Conservation (phyloP, 192 early-diverging fungal species). For the Coemansia sp. region DNA sequence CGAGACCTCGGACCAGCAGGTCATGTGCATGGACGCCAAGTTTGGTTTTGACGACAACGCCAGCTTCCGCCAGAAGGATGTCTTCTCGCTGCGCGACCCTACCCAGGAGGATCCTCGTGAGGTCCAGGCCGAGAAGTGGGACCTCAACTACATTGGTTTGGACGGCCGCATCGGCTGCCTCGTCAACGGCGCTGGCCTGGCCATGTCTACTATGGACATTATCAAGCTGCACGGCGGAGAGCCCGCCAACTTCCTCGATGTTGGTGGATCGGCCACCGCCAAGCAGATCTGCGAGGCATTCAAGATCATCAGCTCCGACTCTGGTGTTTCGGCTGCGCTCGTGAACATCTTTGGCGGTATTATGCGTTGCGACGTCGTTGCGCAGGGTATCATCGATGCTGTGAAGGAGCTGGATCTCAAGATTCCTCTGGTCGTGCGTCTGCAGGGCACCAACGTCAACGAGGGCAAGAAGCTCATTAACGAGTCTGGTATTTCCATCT, state of each 20-base stretch:
- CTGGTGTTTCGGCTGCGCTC: conserved; percentile 94
- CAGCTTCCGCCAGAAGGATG: conserved; percentile 93
- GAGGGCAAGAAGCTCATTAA: conserved; percentile 91
- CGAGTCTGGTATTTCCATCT: conserved; percentile 90
- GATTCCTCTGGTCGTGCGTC: conserved; percentile 96
- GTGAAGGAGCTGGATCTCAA: conserved; percentile 88
- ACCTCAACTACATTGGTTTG: conserved; percentile 99
- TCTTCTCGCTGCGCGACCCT: conserved; percentile 87
- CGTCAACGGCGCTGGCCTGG: conserved; percentile 98
- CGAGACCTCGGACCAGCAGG: conserved; percentile 86
- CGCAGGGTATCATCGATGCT: conserved; percentile 96
- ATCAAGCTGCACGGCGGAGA: conserved; percentile 99
- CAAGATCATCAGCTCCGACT: conserved; percentile 98
- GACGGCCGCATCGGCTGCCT: conserved; percentile 98
- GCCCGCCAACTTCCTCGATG: conserved; percentile 99
- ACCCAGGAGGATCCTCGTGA: conserved; percentile 98
- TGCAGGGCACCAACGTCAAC: conserved; percentile 89
- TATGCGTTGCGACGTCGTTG: conserved; percentile 99
- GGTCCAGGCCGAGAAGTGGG: conserved; percentile 94
- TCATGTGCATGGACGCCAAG: conserved; percentile 99
- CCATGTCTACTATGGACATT: conserved; percentile 99
- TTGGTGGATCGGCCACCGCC: conserved; percentile 94
- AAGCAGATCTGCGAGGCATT: conserved; percentile 98
- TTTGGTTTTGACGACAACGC: conserved; percentile 99
- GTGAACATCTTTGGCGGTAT: conserved; percentile 99